These are phyloP conservation scores for Aureoboletus auriporus DNA, from an alignment of 768 basidiomycete species.

Conservation along the genomic window DNA sequence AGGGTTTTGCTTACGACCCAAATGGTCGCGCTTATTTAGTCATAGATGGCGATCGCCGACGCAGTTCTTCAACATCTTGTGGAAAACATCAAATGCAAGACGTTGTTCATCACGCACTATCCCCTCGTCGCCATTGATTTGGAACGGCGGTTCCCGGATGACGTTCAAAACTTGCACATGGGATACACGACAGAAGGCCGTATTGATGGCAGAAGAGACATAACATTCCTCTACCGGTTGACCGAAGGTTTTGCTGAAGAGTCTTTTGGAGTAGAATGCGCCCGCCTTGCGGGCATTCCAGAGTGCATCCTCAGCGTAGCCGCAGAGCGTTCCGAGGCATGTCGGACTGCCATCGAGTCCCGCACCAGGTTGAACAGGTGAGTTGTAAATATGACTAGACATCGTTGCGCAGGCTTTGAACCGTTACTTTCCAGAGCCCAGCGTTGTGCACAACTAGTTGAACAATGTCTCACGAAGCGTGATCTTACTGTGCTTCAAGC, in stretches of 20 bases:
- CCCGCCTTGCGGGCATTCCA: constrained; percentile 79
- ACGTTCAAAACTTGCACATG: constrained; percentile 83
- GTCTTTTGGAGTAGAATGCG: constrained; percentile 93
- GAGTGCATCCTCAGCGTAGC: constrained; percentile 65
- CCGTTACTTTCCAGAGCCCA: constrained; percentile 18
- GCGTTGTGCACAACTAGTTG: constrained; percentile 25
- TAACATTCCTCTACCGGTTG: constrained; percentile 85
- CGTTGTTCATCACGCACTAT: constrained; percentile 94
- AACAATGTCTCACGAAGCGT: constrained; percentile 20
- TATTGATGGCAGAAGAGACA: constrained; percentile 69
- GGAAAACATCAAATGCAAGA: constrained; percentile 56
- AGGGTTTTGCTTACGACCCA: background rate
- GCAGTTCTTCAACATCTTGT: constrained; percentile 76
- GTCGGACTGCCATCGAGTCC: constrained; percentile 51
- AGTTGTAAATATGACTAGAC: constrained; percentile 5
- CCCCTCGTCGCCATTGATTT: constrained; percentile 75
- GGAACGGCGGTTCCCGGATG: constrained; percentile 52
- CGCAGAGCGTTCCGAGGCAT: constrained; percentile 44
- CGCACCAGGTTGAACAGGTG: constrained; percentile 51
- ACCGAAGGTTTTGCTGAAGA: constrained; percentile 69
- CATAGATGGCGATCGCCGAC: constrained; percentile 81
- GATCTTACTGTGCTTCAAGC: constrained; percentile 18
- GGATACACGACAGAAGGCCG: constrained; percentile 67
- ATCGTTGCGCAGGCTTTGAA: background rate
- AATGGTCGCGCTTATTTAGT: constrained; percentile 3